phyloP scores from a whole-genome alignment of 345 rosid genomes.

The Populus deltoides region DNA sequence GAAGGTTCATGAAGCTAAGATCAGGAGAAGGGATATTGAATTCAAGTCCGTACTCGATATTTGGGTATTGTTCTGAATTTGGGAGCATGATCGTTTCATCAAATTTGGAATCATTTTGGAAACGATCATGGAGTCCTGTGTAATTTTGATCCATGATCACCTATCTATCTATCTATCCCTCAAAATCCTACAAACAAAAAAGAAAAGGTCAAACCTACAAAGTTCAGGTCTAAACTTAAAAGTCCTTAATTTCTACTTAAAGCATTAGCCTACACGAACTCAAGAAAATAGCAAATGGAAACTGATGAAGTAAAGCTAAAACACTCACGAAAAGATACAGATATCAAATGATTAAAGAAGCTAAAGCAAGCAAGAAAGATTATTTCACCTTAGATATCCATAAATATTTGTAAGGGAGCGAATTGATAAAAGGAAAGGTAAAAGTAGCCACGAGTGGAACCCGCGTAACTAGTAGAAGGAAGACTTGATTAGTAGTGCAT shows the following conservation, averaged over 20 bases:
- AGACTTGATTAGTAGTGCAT: neutral
- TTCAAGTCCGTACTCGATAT: neutral
- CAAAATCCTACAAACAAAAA: neutral
- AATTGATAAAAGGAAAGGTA: neutral
- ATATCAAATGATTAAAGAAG: neutral
- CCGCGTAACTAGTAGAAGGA: neutral
- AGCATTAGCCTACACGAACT: neutral
- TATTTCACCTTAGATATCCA: neutral
- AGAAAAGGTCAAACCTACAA: neutral
- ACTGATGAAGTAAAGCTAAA: neutral
- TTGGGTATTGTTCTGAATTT: slow-evolving; percentile 2
- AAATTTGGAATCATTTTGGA: neutral
- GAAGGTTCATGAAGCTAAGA: slow-evolving; percentile 7
- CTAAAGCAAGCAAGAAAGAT: neutral
- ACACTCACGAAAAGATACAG: no score
- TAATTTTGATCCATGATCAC: slow-evolving; percentile 17
- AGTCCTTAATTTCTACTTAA: neutral
- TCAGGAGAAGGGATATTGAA: slow-evolving; percentile 16
- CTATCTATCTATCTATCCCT: neutral
- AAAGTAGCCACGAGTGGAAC: neutral
- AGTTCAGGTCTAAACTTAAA: neutral
- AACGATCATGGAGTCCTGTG: neutral
- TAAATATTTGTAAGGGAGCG: neutral
- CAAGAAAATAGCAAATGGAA: neutral
- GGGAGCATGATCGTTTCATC: slow-evolving; percentile 6